phyloP scores from a whole-genome alignment of 345 rosid genomes.

The Nephelium lappaceum region DNA sequence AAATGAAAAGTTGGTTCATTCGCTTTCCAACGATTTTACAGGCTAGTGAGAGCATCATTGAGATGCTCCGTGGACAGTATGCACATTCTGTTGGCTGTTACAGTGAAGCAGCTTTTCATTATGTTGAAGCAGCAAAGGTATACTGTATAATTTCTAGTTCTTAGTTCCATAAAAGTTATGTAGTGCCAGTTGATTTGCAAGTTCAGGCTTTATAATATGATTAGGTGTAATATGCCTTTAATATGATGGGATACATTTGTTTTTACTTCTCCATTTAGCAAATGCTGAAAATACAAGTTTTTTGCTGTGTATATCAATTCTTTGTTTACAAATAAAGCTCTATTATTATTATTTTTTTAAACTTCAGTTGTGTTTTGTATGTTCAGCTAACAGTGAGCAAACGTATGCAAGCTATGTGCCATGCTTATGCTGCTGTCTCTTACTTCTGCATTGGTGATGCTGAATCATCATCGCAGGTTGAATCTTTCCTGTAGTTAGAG shows the following conservation, averaged over 20 bases:
- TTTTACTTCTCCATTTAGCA: not conserved
- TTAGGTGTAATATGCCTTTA: not conserved
- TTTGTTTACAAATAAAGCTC: not conserved
- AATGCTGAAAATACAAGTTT: conserved; percentile 1
- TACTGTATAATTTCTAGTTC: conserved; percentile 15
- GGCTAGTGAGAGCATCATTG: conserved; percentile 84
- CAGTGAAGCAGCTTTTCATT: conserved; percentile 93
- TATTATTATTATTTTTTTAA: conserved; percentile 2
- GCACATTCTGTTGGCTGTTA: conserved; percentile 97
- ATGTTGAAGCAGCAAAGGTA: conserved; percentile 88
- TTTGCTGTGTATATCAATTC: not conserved
- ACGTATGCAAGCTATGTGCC: conserved; percentile 91
- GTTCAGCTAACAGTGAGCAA: conserved; percentile 85
- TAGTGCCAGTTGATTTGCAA: not conserved
- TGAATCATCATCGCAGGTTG: conserved; percentile 90
- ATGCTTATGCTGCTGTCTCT: conserved; percentile 92
- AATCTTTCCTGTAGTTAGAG: conserved; percentile 14
- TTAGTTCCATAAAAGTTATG: conserved; percentile 4
- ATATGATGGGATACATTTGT: not conserved
- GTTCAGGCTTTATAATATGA: not conserved
- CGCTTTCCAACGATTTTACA: conserved; percentile 96
- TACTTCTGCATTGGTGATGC: conserved; percentile 90
- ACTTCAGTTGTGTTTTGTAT: conserved; percentile 18
- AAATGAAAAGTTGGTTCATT: conserved; percentile 80
- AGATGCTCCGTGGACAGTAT: conserved; percentile 98